Base-by-base conservation (phyloP, 768 basidiomycete species). In the Rickenella mellea region DNA sequence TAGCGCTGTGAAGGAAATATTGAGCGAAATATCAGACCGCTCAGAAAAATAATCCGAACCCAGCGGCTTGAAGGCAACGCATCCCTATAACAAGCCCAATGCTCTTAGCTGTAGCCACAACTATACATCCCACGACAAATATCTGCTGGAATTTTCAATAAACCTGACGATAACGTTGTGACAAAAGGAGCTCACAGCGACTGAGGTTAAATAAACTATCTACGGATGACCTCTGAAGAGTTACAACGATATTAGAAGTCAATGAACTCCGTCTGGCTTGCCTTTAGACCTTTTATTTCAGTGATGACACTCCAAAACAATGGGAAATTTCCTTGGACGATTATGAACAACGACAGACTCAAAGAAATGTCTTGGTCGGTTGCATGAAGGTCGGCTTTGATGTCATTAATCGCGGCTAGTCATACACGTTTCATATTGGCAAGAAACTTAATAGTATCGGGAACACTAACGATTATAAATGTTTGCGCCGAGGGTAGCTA, bases 231-330 rank as follows among this genome's bases (percentile, higher is more conserved):
- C 3, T 36, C n/a, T 40, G n/a, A 21, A 37, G 20, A 25, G 39
- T 21, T 26, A 19, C 8, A 24, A 22, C 39, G 14, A 40, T 39
- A 20, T 7, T 15, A 17, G 15, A 22, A 14, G 2, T 11, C 32
- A 21, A 39, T 12, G 40, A 8, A 6, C 11, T 14, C 14, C 17
- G 14, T 14, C 42, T 6, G 22, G 55, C 67, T 17, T 48, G 78
- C 78, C 67, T 78, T 87, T 41, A 86, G 66, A 6, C 86, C 87
- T 52, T 76, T 78, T 25, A 89, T 72, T 58, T 90, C 87, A 42
- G 79, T 80, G 20, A 81, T 61, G 0, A 76, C 71, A 41, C 69
- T 73, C 85, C 86, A 87, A 3, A 80, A 27, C 9, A 84, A 51
- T 0, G 86, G 87, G 41, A 78, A 59, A 9, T 63, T 56, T 2